Evolutionary conservation across 768 basidiomycete genomes (phyloP).

Genomic region (Rhizopogon vinicolor): DNA sequence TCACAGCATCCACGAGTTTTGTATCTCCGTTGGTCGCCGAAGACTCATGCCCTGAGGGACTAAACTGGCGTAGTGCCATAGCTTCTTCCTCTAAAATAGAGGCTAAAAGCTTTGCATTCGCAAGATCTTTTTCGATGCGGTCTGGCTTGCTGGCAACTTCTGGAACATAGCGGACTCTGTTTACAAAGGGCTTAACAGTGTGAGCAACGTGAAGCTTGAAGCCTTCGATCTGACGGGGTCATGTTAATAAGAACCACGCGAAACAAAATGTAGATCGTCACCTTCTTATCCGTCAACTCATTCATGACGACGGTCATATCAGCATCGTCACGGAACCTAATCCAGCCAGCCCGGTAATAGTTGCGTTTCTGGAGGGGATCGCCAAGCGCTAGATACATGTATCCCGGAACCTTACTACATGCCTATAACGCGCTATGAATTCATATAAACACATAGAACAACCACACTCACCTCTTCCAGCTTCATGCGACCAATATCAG

Average conservation of each 20-base stretch:
- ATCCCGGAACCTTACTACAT: slow-evolving; percentile 73
- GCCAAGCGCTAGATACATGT: slow-evolving; percentile 83
- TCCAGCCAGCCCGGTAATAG: slow-evolving; percentile 94
- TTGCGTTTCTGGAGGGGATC: slow-evolving; percentile 92
- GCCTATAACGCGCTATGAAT: slow-evolving; percentile 41
- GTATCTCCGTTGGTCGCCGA: slow-evolving; percentile 23
- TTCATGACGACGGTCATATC: slow-evolving; percentile 73
- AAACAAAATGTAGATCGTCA: slow-evolving; percentile 24
- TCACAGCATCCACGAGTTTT: slow-evolving; percentile 24
- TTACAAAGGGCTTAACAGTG: slow-evolving; percentile 71
- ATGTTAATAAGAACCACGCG: slow-evolving; percentile 1
- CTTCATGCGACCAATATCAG: slow-evolving; percentile 84
- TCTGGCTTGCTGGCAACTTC: slow-evolving; percentile 78
- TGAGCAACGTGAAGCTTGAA: slow-evolving; percentile 92
- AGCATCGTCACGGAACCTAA: slow-evolving; percentile 79
- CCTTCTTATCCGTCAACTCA: slow-evolving; percentile 84
- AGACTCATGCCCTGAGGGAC: slow-evolving; percentile 14
- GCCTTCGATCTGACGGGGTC: slow-evolving; percentile 69
- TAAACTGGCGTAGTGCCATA: slow-evolving; percentile 42
- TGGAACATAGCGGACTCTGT: slow-evolving; percentile 76
- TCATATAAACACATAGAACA: slow-evolving; percentile 4
- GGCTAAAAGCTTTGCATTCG: slow-evolving; percentile 69
- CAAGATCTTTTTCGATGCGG: slow-evolving; percentile 76
- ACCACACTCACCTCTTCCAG: slow-evolving; percentile 71
- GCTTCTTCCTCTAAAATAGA: slow-evolving; percentile 72